These are phyloP conservation scores for Geranium incanum DNA, from an alignment of 441 rosid genomes.

Conservation along the genomic window DNA sequence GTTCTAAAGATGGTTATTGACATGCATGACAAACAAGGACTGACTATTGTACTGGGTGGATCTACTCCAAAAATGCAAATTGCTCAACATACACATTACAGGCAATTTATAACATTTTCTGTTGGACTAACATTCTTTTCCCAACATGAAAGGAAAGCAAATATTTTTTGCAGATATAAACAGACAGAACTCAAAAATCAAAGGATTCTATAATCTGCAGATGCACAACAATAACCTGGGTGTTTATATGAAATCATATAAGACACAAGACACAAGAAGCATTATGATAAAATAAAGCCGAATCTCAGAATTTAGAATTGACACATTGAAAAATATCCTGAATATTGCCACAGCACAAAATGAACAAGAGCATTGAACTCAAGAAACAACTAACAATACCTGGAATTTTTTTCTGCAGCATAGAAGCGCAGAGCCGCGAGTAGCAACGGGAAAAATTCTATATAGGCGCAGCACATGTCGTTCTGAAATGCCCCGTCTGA, in stretches of 20 bases:
- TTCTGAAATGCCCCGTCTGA: constrained; percentile 92
- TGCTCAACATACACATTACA: no score
- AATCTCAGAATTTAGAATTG: neutral
- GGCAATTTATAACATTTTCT: no score
- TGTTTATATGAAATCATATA: neutral
- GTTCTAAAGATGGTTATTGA: no score
- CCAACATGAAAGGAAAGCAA: no score
- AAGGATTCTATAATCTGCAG: neutral
- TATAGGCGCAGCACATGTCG: constrained; percentile 59
- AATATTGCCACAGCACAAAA: neutral
- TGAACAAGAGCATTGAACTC: neutral
- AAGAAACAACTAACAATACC: neutral
- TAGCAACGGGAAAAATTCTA: constrained; percentile 20
- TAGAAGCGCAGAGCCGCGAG: neutral
- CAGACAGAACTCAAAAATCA: no score
- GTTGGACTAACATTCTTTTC: no score
- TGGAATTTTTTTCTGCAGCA: neutral
- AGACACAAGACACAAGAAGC: neutral
- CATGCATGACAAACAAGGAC: no score
- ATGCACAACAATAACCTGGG: neutral
- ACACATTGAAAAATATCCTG: neutral
- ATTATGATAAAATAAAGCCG: neutral
- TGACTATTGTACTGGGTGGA: no score
- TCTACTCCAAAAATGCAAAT: no score
- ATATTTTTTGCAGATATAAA: no score